Base-by-base conservation (phyloP, 768 basidiomycete genomes). In the Neoboletus magnificus region DNA sequence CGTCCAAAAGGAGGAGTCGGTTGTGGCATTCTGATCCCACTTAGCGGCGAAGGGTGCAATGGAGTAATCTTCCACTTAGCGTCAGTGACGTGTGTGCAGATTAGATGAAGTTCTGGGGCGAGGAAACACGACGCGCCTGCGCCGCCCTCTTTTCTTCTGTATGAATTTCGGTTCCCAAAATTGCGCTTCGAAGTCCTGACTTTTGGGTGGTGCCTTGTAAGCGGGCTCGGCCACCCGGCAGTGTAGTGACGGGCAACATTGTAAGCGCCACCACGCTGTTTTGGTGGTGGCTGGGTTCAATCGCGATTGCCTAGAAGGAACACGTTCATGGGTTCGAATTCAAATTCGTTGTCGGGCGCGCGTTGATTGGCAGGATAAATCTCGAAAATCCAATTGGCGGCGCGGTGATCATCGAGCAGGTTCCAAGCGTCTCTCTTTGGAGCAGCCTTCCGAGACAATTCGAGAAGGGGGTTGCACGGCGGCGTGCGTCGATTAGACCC, bases 361-460 rank as follows among this genome's bases (percentile, higher is more conserved):
- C 48, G 20, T 35, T 47, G 57, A 55, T 52, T 59, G 56, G 39
- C 43, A 54, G 22, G 50, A 61, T 43, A 50, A 23, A 23, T 39
- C 10, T 37, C 11, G 48, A 30, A 36, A 40, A 47, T 47, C 42
- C 25, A 12, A 59, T 25, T 35, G 50, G 58, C 46, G 41, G 37
- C 22, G 30, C 58, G 22, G 42, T 59, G 58, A 59, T 54, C 41
- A 33, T 57, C 22, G 15, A 44, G 7, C 1, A 22, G 50, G n/a
- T 25, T 35, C 50, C 20, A 33, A 12, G 13, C 18, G 20, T 11
- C 10, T 30, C 12, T 27, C 27, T 20, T 10, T 55, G 29, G 43
- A 55, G 25, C 12, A n/a, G 18, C 5, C 35, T 48, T 48, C 39
- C 20, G 12, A 44, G 25, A 32, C 27, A 42, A 32, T 23, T 9